Evolutionary conservation across 495 filamentous ascomycete genomes (phyloP).

Genomic region (Pyronema domesticum): DNA sequence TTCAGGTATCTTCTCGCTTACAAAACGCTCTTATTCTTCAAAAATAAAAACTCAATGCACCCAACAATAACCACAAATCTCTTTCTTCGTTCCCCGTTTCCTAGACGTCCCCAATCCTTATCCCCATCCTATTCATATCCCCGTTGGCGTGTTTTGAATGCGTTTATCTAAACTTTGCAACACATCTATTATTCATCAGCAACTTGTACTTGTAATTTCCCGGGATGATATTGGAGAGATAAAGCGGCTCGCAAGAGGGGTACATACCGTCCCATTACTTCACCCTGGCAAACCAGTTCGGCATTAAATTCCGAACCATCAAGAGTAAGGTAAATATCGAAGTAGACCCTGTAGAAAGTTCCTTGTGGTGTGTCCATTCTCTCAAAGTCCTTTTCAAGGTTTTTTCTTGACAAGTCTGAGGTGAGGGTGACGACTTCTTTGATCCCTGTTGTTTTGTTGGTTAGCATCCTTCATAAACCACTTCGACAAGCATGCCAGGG

Average conservation of each 20-base stretch:
- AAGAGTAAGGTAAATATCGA: conserved; percentile 68
- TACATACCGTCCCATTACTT: conserved; percentile 78
- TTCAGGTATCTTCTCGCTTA: no score
- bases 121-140: no score
- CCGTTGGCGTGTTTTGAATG: no score
- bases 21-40: no score
- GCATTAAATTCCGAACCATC: conserved; percentile 97
- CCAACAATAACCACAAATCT: no score
- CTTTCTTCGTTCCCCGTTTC: no score
- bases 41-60: no score
- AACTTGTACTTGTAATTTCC: background rate
- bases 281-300: conserved; percentile 93
- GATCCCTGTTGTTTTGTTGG: conserved; percentile 47
- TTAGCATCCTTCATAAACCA: background rate
- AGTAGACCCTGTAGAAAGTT: conserved; percentile 83
- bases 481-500: background rate
- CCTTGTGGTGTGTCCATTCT: conserved; percentile 98
- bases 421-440: conserved; percentile 98
- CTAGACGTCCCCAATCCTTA: no score
- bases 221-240: background rate
- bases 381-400: conserved; percentile 97
- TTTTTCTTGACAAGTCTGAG: conserved; percentile 91
- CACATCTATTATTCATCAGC: conserved; percentile 21
- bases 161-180: conserved; percentile 21
- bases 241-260: no score